These are phyloP conservation scores for Pulveroboletus sp. DNA, from an alignment of 768 basidiomycete genomes.

Conservation along the genomic window DNA sequence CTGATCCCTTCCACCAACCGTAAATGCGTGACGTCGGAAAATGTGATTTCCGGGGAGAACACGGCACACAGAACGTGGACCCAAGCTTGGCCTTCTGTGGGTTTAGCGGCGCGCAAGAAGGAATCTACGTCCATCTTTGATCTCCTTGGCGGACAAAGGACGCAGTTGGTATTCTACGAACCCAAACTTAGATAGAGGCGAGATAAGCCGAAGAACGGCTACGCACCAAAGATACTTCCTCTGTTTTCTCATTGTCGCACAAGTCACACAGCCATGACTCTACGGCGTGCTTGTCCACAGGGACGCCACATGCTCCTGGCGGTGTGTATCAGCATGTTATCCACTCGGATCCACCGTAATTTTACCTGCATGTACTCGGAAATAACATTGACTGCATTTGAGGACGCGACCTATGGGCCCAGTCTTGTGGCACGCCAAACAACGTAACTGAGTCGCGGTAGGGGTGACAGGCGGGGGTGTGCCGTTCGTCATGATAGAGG, in stretches of 20 bases:
- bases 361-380: conserved; percentile 77
- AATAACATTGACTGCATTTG: conserved; percentile 76
- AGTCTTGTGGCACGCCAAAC: conserved; percentile 69
- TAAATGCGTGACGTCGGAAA: conserved; percentile 70
- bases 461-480: conserved; percentile 62
- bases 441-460: conserved; percentile 62
- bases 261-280: conserved; percentile 87
- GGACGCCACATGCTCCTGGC: conserved; percentile 65
- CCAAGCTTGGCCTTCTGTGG: conserved; percentile 93
- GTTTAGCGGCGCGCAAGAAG: conserved; percentile 78
- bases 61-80: conserved; percentile 87
- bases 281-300: conserved; percentile 57
- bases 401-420: conserved; percentile 78
- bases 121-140: conserved; percentile 45
- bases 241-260: conserved; percentile 78
- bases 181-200: background rate
- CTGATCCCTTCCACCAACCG: conserved; percentile 86
- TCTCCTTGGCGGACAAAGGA: conserved; percentile 69
- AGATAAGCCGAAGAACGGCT: background rate
- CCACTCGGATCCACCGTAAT: background rate
- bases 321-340: conserved; percentile 6
- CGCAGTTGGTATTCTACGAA: conserved; percentile 72
- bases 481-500: conserved; percentile 42
- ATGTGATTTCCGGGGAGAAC: conserved; percentile 82
- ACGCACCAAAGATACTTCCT: conserved; percentile 80